phyloP scores from a whole-genome alignment of 1,284 basidiomycete species.

The Psilocybe mexicana region DNA sequence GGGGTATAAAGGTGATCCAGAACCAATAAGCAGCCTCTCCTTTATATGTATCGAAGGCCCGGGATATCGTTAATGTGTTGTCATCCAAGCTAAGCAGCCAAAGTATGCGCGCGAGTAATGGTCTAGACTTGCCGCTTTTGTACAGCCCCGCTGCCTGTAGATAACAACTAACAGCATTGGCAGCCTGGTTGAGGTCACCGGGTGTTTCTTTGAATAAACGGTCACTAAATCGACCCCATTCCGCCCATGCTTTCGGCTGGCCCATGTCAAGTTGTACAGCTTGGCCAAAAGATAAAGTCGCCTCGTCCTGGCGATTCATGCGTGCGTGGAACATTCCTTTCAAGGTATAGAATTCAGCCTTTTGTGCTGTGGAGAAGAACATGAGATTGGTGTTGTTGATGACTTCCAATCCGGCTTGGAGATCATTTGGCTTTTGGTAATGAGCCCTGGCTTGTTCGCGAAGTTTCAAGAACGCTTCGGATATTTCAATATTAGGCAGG shows the following conservation, averaged over 20 bases:
- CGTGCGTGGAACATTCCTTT: slow-evolving; percentile 99
- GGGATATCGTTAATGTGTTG: slow-evolving; percentile 70
- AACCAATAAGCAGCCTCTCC: slow-evolving; percentile 98
- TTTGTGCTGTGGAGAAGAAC: slow-evolving; percentile 95
- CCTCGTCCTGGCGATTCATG: slow-evolving; percentile 86
- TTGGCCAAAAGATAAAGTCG: slow-evolving; percentile 90
- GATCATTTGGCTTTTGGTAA: slow-evolving; percentile 93
- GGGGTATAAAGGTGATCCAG: slow-evolving; percentile 98
- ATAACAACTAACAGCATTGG: slow-evolving; percentile 96
- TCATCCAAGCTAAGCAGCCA: slow-evolving; percentile 99
- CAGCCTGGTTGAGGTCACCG: slow-evolving; percentile 74
- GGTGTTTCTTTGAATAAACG: slow-evolving; percentile 88
- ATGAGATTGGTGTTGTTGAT: slow-evolving; percentile 99
- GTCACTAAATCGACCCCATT: slow-evolving; percentile 97
- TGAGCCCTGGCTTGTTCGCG: slow-evolving; percentile 99
- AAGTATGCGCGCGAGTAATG: slow-evolving; percentile 87
- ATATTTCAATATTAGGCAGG: slow-evolving; percentile 99
- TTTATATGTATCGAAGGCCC: slow-evolving; percentile 95
- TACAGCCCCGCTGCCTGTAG: slow-evolving; percentile 96
- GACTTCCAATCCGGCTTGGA: slow-evolving; percentile 93
- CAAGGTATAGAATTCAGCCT: slow-evolving; percentile 99
- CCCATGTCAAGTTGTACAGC: slow-evolving; percentile 96
- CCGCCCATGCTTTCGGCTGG: slow-evolving; percentile 97
- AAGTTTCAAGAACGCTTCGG: slow-evolving; percentile 98
- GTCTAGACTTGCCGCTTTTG: slow-evolving; percentile 93